Evolutionary conservation across 164 flowering plant genomes (phyloP).

Genomic region (Magnolia sinica): DNA sequence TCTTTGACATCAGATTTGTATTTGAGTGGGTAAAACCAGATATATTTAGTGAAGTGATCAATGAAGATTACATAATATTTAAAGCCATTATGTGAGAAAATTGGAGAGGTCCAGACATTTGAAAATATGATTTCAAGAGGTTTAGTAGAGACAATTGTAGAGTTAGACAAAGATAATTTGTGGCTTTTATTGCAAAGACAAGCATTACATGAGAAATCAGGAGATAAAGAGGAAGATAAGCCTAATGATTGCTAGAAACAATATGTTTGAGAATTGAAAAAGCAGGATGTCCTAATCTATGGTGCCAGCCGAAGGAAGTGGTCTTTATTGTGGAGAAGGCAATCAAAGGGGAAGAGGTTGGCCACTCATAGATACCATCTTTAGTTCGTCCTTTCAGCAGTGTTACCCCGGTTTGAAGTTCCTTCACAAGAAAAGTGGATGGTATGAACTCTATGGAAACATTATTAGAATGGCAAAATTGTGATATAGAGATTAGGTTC

Average conservation of each 20-base stretch:
- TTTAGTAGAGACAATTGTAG: not conserved
- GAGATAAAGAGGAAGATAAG: not conserved
- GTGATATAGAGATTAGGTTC: not conserved
- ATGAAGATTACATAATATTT: no score
- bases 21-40: no score
- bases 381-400: conserved; percentile 2
- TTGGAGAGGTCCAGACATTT: conserved; percentile 2
- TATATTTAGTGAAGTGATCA: no score
- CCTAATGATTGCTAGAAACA: conserved; percentile 1
- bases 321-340: conserved; percentile 1
- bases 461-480: not conserved
- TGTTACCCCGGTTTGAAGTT: not conserved
- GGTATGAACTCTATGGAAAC: not conserved
- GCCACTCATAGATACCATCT: conserved; percentile 5
- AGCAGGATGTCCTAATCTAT: not conserved
- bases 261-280: conserved; percentile 1
- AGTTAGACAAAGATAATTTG: not conserved
- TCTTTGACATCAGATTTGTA: no score
- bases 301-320: not conserved
- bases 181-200: conserved; percentile 9
- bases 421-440: conserved; percentile 1
- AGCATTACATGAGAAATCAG: not conserved
- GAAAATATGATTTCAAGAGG: conserved; percentile 1
- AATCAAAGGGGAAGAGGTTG: not conserved
- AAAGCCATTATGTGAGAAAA: not conserved